A percentile compares a stretch with the other conserved stretches of the same genome.
These are phyloP conservation scores for Rubia peregrina DNA, from an alignment of 305 asterid species.

Conservation along the genomic window DNA sequence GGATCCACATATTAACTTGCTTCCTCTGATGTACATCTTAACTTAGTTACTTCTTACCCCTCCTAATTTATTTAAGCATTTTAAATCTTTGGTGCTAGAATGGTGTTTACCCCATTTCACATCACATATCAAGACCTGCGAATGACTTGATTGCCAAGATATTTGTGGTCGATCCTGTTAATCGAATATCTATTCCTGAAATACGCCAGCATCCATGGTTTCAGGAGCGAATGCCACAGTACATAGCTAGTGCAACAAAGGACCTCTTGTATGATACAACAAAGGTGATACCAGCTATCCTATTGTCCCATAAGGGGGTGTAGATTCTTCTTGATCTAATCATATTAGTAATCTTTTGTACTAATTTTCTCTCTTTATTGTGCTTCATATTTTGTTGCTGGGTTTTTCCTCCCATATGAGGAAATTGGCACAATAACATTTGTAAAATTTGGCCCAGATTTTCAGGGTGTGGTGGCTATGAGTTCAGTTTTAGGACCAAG, in stretches of 20 bases:
- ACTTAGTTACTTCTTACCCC: not conserved
- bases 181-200: slow-evolving; percentile 54
- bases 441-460: not conserved
- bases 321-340: not conserved
- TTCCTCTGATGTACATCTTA: not conserved
- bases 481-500: not conserved
- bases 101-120: slow-evolving; percentile 41
- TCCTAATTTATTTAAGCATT: not conserved
- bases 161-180: slow-evolving; percentile 54
- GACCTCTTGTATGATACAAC: slow-evolving; percentile 18
- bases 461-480: not conserved
- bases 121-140: slow-evolving; percentile 40
- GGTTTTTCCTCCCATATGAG: not conserved
- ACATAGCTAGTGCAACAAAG: slow-evolving; percentile 35
- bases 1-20: not conserved
- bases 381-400: not conserved
- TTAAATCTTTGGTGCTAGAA: slow-evolving; percentile 24
- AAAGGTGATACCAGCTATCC: slow-evolving; percentile 24
- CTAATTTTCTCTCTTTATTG: not conserved
- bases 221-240: slow-evolving; percentile 32
- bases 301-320: not conserved
- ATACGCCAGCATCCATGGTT: slow-evolving; percentile 61
- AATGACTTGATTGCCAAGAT: slow-evolving; percentile 50
- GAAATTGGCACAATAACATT: not conserved
- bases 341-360: not conserved